phyloP scores from a whole-genome alignment of 2,329 filamentous ascomycete genomes.

The Talaromyces sp. region DNA sequence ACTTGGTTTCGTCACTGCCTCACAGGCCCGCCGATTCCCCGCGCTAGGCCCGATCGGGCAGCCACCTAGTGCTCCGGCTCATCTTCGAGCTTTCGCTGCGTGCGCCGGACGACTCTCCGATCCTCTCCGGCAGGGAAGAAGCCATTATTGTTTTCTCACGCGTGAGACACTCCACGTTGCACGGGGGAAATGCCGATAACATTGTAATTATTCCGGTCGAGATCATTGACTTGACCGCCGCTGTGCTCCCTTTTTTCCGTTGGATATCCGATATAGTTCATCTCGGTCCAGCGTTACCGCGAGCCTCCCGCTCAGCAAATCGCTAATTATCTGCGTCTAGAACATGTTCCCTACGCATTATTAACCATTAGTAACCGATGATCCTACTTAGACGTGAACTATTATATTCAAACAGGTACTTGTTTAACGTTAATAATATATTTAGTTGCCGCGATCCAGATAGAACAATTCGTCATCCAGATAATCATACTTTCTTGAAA shows the following conservation, averaged over 20 bases:
- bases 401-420: not conserved
- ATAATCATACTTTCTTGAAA: not conserved
- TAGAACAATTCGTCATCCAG: not conserved
- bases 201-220: not conserved
- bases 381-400: slow-evolving; percentile 12
- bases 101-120: slow-evolving; percentile 15
- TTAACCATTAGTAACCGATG: not conserved
- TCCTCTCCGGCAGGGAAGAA: slow-evolving; percentile 13
- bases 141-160: not conserved
- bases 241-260: not conserved
- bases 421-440: not conserved
- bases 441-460: not conserved
- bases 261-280: not conserved
- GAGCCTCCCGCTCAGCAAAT: not conserved
- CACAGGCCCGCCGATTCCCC: slow-evolving; percentile 10
- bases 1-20: not conserved
- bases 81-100: slow-evolving; percentile 10
- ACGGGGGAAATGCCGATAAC: not conserved
- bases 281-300: not conserved
- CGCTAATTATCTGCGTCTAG: not conserved
- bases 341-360: not conserved
- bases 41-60: slow-evolving; percentile 14
- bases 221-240: not conserved
- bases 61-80: slow-evolving; percentile 13
- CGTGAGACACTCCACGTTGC: not conserved